phyloP scores from a whole-genome alignment of 139 green algal genomes.

The Picochlorum sp. region DNA sequence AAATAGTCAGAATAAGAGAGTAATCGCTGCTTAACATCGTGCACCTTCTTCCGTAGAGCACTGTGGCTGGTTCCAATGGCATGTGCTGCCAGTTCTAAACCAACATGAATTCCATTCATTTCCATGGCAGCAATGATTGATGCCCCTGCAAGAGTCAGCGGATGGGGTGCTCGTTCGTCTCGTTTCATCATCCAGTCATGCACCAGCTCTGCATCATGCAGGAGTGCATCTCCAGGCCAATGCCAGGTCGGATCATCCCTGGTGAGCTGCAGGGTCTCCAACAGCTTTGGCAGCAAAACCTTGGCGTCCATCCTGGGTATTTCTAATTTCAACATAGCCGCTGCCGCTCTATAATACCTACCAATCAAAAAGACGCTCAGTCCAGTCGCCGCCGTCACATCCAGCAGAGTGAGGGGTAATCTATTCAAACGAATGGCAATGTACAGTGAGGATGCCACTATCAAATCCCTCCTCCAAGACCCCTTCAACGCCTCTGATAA shows the following conservation, averaged over 20 bases:
- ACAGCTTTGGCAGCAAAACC: not conserved
- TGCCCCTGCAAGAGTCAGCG: not conserved
- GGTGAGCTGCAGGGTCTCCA: not conserved
- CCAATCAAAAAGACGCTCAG: slow-evolving; percentile 3
- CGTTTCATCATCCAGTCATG: not conserved
- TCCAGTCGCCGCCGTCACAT: not conserved
- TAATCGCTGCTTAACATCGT: slow-evolving; percentile 1
- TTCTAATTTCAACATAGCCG: not conserved
- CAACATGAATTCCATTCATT: slow-evolving; percentile 9
- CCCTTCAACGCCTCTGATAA: not conserved
- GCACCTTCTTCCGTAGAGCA: not conserved
- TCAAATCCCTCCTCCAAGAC: not conserved
- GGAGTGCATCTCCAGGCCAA: not conserved
- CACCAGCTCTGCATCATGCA: slow-evolving; percentile 3
- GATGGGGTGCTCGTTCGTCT: not conserved
- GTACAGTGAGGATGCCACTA: slow-evolving; percentile 2
- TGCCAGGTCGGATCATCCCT: too few relatives aligned
- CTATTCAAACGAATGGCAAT: slow-evolving; percentile 3
- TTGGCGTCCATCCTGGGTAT: not conserved
- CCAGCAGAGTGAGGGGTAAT: slow-evolving; percentile 5
- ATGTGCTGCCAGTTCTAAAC: not conserved
- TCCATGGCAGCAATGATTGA: slow-evolving; percentile 6
- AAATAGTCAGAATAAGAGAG: not conserved
- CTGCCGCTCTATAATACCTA: not conserved
- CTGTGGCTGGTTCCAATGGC: not conserved